These are phyloP conservation scores for Piloderma croceum DNA, from an alignment of 768 basidiomycete genomes.

Conservation along the genomic window DNA sequence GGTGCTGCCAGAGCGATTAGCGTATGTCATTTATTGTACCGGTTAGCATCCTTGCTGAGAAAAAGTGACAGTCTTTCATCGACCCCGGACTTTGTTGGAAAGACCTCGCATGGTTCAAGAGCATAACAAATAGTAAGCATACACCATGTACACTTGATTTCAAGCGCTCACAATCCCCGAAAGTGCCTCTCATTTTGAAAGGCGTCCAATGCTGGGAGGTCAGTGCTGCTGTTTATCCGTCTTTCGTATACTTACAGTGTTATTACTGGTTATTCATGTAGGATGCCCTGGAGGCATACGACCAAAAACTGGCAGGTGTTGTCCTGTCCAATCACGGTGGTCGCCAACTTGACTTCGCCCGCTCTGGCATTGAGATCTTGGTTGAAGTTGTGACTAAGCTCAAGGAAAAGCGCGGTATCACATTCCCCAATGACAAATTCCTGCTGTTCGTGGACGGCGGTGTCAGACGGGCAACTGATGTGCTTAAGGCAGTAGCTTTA, in stretches of 20 bases:
- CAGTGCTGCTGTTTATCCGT: slow-evolving; percentile 12
- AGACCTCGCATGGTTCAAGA: slow-evolving; percentile 78
- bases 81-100: slow-evolving; percentile 87
- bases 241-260: neutral
- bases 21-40: slow-evolving; percentile 34
- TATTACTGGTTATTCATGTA: slow-evolving; percentile 16
- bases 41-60: neutral
- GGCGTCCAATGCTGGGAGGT: slow-evolving; percentile 86
- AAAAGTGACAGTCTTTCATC: slow-evolving; percentile 77
- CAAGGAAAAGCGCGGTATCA: slow-evolving; percentile 55
- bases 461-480: slow-evolving; percentile 84
- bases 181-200: slow-evolving; percentile 88
- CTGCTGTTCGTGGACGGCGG: slow-evolving; percentile 93
- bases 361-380: slow-evolving; percentile 86
- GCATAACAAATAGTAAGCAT: slow-evolving; percentile 58
- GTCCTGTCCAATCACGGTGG: slow-evolving; percentile 60
- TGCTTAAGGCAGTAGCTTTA: slow-evolving; percentile 81
- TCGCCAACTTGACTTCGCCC: slow-evolving; percentile 55
- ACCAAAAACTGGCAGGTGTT: slow-evolving; percentile 53
- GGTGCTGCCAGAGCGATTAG: slow-evolving; percentile 94
- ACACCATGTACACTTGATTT: slow-evolving; percentile 5
- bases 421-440: slow-evolving; percentile 75
- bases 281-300: slow-evolving; percentile 84
- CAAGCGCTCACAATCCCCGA: slow-evolving; percentile 36
- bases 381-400: slow-evolving; percentile 78